Percentiles rank a stretch among this genome's conserved stretches.
Evolutionary conservation across 169 alveolate species (phyloP).

Genomic region (Eimeria nieschulzi): DNA sequence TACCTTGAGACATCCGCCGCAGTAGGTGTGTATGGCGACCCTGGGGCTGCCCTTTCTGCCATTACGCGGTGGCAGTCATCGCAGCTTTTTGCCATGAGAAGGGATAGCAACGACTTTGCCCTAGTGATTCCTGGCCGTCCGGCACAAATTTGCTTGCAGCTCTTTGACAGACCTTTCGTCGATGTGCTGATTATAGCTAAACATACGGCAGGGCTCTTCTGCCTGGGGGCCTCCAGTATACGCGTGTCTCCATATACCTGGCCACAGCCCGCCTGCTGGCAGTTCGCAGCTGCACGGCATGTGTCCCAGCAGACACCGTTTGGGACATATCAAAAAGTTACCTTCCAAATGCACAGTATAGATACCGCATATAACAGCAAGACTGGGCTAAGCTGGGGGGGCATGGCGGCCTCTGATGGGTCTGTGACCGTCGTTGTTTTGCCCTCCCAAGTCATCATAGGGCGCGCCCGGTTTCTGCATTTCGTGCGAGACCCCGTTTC

Average conservation of each 20-base stretch:
- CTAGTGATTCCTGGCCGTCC: slow-evolving; percentile 56
- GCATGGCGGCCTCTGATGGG: slow-evolving; percentile 57
- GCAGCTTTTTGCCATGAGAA: background rate
- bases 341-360: slow-evolving; percentile 28
- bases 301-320: background rate
- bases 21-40: slow-evolving; percentile 35
- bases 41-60: slow-evolving; percentile 2
- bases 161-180: slow-evolving; percentile 47
- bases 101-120: slow-evolving; percentile 7
- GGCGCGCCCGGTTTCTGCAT: background rate
- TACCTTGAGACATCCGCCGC: background rate
- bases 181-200: slow-evolving; percentile 38
- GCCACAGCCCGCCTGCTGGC: slow-evolving; percentile 66
- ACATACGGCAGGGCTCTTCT: slow-evolving; percentile 16
- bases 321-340: slow-evolving; percentile 1
- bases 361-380: slow-evolving; percentile 12
- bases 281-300: slow-evolving; percentile 6
- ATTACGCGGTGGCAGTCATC: slow-evolving; percentile 7
- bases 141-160: slow-evolving; percentile 52
- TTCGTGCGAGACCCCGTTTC: background rate
- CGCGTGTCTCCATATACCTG: slow-evolving; percentile 53
- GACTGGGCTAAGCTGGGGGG: slow-evolving; percentile 35
- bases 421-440: slow-evolving; percentile 37
- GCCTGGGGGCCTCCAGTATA: slow-evolving; percentile 38
- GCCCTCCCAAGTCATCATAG: background rate